These are phyloP conservation scores for Sclerotinia minor DNA, from an alignment of 2,329 filamentous ascomycete species.

Conservation along the genomic window DNA sequence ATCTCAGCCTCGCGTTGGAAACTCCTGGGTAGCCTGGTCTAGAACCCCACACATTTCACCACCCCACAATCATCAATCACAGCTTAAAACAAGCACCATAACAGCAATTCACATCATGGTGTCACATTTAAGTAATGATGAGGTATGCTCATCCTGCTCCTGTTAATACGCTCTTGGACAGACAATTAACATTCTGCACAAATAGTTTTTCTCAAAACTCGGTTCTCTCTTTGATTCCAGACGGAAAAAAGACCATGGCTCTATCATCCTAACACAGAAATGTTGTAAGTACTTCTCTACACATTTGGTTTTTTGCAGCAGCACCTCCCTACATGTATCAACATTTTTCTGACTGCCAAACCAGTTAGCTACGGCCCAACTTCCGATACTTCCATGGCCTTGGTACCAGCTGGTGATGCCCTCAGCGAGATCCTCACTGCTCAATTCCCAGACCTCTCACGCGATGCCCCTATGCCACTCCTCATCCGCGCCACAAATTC, in stretches of 20 bases:
- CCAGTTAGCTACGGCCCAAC: slow-evolving; percentile 6
- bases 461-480: slow-evolving; percentile 64
- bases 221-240: slow-evolving; percentile 18
- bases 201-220: slow-evolving; percentile 63
- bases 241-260: slow-evolving; percentile 65
- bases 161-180: background rate
- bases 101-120: slow-evolving; percentile 35
- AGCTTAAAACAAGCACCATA: slow-evolving; percentile 24
- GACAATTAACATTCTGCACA: slow-evolving; percentile 14
- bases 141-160: slow-evolving; percentile 46
- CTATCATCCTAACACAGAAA: slow-evolving; percentile 75
- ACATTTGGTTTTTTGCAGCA: background rate
- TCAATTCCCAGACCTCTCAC: slow-evolving; percentile 60
- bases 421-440: slow-evolving; percentile 43
- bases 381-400: background rate
- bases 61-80: slow-evolving; percentile 27
- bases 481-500: slow-evolving; percentile 59
- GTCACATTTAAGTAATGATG: slow-evolving; percentile 60
- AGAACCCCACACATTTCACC: slow-evolving; percentile 26
- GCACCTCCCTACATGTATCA: too few relatives aligned
- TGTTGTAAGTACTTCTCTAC: slow-evolving; percentile 53
- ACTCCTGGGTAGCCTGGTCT: slow-evolving; percentile 1
- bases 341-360: background rate
- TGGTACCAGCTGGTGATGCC: slow-evolving; percentile 8
- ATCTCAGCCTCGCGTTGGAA: slow-evolving; percentile 16